Evolutionary conservation across 805 yeast species (phyloP).

Genomic region (Saccharomycopsis babjevae): DNA sequence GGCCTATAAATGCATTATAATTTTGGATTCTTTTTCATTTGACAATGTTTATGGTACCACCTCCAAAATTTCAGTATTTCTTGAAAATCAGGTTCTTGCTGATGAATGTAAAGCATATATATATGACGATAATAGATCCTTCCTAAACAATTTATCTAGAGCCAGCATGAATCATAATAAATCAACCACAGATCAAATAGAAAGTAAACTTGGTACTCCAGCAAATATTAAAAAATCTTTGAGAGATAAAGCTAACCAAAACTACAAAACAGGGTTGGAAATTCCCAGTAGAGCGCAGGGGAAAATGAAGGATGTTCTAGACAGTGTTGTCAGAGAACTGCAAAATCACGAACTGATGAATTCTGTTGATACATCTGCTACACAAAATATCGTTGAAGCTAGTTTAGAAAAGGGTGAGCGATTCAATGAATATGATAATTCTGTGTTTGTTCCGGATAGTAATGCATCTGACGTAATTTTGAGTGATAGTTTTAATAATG

Average conservation of each 20-base stretch:
- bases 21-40: slow-evolving; percentile 84
- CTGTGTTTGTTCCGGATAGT: neutral
- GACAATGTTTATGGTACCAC: slow-evolving; percentile 85
- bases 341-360: neutral
- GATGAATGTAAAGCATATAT: slow-evolving; percentile 68
- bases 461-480: neutral
- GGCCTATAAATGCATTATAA: slow-evolving; percentile 77
- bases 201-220: neutral
- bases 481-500: slow-evolving; percentile 2
- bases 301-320: neutral
- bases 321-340: neutral
- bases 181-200: neutral
- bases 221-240: neutral
- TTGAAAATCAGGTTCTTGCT: slow-evolving; percentile 55
- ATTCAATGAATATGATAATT: neutral
- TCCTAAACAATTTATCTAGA: neutral
- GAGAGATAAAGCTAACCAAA: neutral
- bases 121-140: slow-evolving; percentile 1
- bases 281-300: neutral
- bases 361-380: neutral
- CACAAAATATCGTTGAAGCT: neutral
- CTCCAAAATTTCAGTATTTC: slow-evolving; percentile 57
- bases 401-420: neutral
- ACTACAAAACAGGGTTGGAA: neutral
- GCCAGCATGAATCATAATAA: neutral